A percentile compares a stretch with the other conserved stretches of the same genome.
These are phyloP conservation scores for Phytopythium helicoides DNA, from an alignment of 352 stramenopile genomes.

Conservation along the genomic window DNA sequence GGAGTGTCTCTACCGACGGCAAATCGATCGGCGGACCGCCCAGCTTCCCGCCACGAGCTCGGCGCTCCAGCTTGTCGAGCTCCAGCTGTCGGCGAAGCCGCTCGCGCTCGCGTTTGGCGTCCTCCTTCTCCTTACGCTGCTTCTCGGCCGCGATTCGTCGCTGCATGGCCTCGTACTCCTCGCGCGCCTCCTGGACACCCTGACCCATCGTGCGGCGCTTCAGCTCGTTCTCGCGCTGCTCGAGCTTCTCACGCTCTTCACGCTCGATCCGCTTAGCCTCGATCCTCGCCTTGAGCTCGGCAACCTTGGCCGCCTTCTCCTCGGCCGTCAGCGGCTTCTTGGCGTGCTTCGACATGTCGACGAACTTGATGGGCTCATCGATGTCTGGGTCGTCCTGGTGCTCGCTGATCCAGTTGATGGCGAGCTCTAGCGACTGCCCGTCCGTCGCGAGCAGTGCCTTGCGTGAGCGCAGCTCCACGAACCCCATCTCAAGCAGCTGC, in stretches of 20 bases:
- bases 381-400: constrained; percentile 89
- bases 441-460: constrained; percentile 86
- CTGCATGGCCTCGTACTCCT: constrained; percentile 85
- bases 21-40: constrained; percentile 65
- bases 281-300: constrained; percentile 78
- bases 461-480: constrained; percentile 69
- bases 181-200: constrained; percentile 66
- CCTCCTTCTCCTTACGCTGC: constrained; percentile 88
- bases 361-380: constrained; percentile 87
- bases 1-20: constrained; percentile 25
- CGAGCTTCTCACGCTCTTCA: constrained; percentile 73
- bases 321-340: constrained; percentile 73
- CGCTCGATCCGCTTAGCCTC: constrained; percentile 74
- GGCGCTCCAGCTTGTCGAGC: constrained; percentile 89
- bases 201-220: constrained; percentile 73
- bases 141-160: constrained; percentile 76
- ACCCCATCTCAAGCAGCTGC: constrained; percentile 85
- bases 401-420: constrained; percentile 87
- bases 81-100: constrained; percentile 87
- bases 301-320: constrained; percentile 87
- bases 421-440: constrained; percentile 63
- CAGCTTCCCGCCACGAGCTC: constrained; percentile 78
- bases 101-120: constrained; percentile 87
- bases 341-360: constrained; percentile 52
- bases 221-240: constrained; percentile 71